Base-by-base conservation (phyloP, 108 stramenopile species). In the Stephanodiscus minutulus region DNA sequence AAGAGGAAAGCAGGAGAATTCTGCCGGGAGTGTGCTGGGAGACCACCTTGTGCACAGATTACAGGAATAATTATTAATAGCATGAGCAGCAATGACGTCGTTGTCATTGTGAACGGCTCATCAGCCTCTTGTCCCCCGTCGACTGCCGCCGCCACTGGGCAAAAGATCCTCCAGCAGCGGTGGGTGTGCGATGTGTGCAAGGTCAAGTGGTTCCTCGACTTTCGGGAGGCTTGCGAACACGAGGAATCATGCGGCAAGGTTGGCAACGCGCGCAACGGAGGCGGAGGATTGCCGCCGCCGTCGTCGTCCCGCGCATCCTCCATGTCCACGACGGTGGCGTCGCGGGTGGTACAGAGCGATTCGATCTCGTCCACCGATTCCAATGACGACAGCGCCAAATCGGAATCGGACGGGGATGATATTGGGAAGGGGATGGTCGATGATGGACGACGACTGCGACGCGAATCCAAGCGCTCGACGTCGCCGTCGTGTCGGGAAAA, bases 171-270 rank as follows among this genome's bases (percentile, higher is more conserved):
- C 13, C 74, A 79, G 66, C 64, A 76, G 61, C 56, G 67, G 58
- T 93, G 89, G 89, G 46, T 70, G 5, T 93, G 92, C 59, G 92
- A 93, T 70, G 72, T 91, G 13, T 93, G 92, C 69, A 59, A 79
- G 29, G 55, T 65, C 13, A 67, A 60, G 12, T 66, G 66, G 43
- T 93, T 90, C 66, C 63, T 76, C 0, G 67, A 78, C 61, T 86
- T 81, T 68, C 64, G 88, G 20, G 87, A 87, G 61, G 89, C 89
- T 6, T 82, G 79, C 59, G 64, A 22, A 22, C 92, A 93, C 60
- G 92, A 93, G 82, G 68, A 77, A 15, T 13, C 59, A 7, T 92
- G 88, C 39, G 57, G 17, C 43, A 56, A 43, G 17, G 57, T 37
- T 46, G 28, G 41, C 55, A 66, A 52, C 15, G n/a, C n/a, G n/a